Base-by-base conservation (phyloP, 768 basidiomycete species). In the Candolleomyces efflorescens region DNA sequence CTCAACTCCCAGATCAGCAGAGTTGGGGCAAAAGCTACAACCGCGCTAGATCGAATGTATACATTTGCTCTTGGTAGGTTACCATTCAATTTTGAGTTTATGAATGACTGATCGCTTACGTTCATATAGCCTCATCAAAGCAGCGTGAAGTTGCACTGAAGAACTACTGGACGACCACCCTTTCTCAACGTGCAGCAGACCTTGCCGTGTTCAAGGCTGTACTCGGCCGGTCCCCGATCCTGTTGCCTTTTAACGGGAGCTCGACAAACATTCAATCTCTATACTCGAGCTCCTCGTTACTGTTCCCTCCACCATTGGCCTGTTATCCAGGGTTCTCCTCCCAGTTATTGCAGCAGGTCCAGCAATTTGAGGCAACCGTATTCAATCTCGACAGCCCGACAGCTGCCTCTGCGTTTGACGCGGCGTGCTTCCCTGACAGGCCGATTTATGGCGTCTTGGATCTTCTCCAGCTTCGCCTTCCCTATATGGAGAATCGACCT, bases 381-480 rank as follows among this genome's bases (percentile, higher is more conserved):
- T 88, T 86, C 64, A 78, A 77, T 20, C 69, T 88, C 22, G 62
- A 76, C n/a, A 15, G 67, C 0, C 49, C 65, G 22, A 48, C 67
- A 26, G 52, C 70, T 23, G 61, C 76, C 3, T 63, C 72, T 12
- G 61, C 66, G 44, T 84, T 86, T 62, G 68, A 82, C 60, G 43
- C 75, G 7, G 66, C 72, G 3, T 89, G 87, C 66, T 87, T 77
- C 67, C 70, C 78, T 9, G 74, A 76, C 62, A 78, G 82, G 26
- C 86, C 84, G 2, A 69, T 84, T n/a, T 88, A 89, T 62, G 85
- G 86, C 17, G 72, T 83, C 23, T 70, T 89, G 53, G 77, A 87
- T 60, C 64, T 86, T 15, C 67, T 86, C 37, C 76, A 71, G n/a
- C 69, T 85, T 23, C 80, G 85, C 15, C 71, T 85, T 24, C 85